A percentile compares a stretch with the other conserved stretches of the same genome.
phyloP scores from a whole-genome alignment of 345 rosid genomes.

The Physaria fendleri region DNA sequence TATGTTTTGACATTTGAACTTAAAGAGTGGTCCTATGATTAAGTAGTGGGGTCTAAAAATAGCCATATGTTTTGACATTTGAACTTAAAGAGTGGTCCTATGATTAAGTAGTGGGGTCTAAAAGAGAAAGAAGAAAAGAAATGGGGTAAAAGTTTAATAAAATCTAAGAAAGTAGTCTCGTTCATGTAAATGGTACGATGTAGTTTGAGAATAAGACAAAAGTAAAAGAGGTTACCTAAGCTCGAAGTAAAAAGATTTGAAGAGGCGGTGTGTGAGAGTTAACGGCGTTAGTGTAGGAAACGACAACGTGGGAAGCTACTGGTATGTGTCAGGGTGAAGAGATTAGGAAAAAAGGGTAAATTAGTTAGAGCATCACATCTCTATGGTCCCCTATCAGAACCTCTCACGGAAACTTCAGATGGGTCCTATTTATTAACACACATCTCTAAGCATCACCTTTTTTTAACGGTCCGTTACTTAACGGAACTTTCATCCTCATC shows the following conservation, averaged over 20 bases:
- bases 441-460: constrained; percentile 15
- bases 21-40: constrained; percentile 22
- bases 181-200: constrained; percentile 3
- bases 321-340: constrained; percentile 17
- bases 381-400: constrained; percentile 25
- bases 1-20: constrained; percentile 10
- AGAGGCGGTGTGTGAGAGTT: constrained; percentile 22
- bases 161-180: constrained; percentile 9
- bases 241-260: constrained; percentile 12
- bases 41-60: too few species aligned
- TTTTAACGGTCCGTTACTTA: constrained; percentile 10
- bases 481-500: constrained; percentile 15
- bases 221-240: constrained; percentile 19
- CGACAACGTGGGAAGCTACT: constrained; percentile 30
- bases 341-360: too few species aligned
- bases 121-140: constrained; percentile 23
- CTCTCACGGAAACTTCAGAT: constrained; percentile 22
- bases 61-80: constrained; percentile 7
- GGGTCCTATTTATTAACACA: constrained; percentile 27
- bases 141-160: constrained; percentile 14
- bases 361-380: constrained; percentile 33
- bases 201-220: constrained; percentile 13
- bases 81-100: constrained; percentile 24
- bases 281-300: constrained; percentile 24
- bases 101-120: constrained; percentile 25